These are phyloP conservation scores for Corymbia maculata DNA, from an alignment of 345 rosid genomes.

Conservation along the genomic window DNA sequence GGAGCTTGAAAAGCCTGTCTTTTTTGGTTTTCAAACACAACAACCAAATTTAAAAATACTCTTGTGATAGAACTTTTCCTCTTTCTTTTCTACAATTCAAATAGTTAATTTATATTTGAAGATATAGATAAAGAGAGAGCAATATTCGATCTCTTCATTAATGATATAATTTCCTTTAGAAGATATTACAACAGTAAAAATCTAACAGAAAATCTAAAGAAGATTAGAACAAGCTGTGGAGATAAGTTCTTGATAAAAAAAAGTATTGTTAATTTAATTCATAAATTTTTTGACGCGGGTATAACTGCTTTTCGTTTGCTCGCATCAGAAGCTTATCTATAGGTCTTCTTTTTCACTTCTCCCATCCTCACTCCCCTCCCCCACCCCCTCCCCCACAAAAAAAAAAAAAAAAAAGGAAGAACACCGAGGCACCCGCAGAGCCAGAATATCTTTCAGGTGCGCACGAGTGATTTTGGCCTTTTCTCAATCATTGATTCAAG, in stretches of 20 bases:
- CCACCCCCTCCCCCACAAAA: no score
- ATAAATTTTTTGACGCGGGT: no score
- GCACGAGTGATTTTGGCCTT: no score
- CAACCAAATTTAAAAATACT: not conserved
- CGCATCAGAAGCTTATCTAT: no score
- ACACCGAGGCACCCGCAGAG: no score
- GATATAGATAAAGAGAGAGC: not conserved
- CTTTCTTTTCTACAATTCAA: not conserved
- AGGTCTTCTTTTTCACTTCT: no score
- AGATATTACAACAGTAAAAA: not conserved
- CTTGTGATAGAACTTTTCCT: no score
- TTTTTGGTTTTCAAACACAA: not conserved
- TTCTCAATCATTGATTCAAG: conserved; percentile 33
- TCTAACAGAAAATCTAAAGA: not conserved
- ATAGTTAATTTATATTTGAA: not conserved
- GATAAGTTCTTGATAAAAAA: not conserved
- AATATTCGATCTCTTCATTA: not conserved
- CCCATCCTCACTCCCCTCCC: no score
- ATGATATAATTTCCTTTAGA: not conserved
- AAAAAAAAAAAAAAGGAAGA: no score
- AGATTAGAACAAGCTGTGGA: not conserved
- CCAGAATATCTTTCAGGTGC: no score
- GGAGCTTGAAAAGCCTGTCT: not conserved
- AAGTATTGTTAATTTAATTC: no score
- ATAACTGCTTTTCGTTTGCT: no score